These are phyloP conservation scores for Albugo laibachii DNA, from an alignment of 352 stramenopile species.

Conservation along the genomic window DNA sequence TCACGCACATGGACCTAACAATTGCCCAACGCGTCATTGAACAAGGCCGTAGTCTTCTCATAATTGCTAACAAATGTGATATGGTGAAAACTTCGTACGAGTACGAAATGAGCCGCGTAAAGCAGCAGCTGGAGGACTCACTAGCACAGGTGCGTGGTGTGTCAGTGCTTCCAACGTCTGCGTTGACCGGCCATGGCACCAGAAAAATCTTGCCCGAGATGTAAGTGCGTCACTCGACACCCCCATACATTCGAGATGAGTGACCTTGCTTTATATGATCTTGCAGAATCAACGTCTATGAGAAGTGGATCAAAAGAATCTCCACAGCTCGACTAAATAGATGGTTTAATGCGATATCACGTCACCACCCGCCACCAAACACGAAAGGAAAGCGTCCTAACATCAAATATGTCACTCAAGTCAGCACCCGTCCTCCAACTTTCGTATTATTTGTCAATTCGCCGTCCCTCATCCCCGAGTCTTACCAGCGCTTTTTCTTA, in stretches of 20 bases:
- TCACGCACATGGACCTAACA: slow-evolving; percentile 74
- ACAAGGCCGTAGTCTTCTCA: slow-evolving; percentile 47
- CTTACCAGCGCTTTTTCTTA: slow-evolving; percentile 60
- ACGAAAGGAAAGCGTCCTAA: slow-evolving; percentile 72
- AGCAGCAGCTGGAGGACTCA: slow-evolving; percentile 45
- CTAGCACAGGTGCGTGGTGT: slow-evolving; percentile 59
- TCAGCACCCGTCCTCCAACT: slow-evolving; percentile 61
- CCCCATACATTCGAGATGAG: not conserved
- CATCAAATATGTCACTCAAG: slow-evolving; percentile 75
- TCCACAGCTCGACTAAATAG: slow-evolving; percentile 58
- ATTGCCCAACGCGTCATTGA: slow-evolving; percentile 68
- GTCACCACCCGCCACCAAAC: slow-evolving; percentile 60
- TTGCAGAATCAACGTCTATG: slow-evolving; percentile 47
- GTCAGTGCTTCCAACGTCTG: slow-evolving; percentile 58
- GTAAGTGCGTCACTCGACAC: slow-evolving; percentile 8
- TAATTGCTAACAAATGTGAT: slow-evolving; percentile 67
- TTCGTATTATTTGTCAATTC: slow-evolving; percentile 75
- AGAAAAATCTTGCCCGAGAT: slow-evolving; percentile 64
- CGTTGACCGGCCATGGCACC: slow-evolving; percentile 48
- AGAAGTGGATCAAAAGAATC: slow-evolving; percentile 61
- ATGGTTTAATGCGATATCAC: slow-evolving; percentile 68
- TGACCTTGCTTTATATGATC: not conserved
- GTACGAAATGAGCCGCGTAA: slow-evolving; percentile 38
- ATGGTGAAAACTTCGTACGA: slow-evolving; percentile 21
- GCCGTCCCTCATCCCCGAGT: slow-evolving; percentile 41